Conservation (phyloP, 345 rosid genomes). For the Eucalyptus dawsonii region DNA sequence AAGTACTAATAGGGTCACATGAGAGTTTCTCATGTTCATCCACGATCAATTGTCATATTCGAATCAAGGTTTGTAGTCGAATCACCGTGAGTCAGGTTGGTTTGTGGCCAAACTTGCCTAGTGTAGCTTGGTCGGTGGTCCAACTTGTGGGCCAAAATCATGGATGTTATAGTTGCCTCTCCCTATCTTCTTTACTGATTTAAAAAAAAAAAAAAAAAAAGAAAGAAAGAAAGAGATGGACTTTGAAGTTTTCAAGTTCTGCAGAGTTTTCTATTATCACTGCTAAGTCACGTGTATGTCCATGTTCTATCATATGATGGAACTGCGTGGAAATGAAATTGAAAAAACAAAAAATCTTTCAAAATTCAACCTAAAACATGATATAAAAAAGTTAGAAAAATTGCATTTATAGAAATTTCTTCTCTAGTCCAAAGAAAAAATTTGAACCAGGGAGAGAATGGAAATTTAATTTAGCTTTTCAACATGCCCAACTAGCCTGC, state of each 20-base stretch:
- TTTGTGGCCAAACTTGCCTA: too few relatives aligned
- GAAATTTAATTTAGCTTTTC: too few relatives aligned
- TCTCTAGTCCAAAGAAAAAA: too few relatives aligned
- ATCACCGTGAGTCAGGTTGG: too few relatives aligned
- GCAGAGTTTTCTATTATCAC: not conserved
- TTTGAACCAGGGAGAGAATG: too few relatives aligned
- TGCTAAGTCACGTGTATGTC: not conserved
- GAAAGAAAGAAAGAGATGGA: not conserved
- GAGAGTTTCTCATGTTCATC: too few relatives aligned
- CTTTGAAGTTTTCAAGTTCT: not conserved
- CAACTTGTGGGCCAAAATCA: too few relatives aligned
- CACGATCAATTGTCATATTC: accelerated
- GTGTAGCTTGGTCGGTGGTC: too few relatives aligned
- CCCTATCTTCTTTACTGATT: not conserved
- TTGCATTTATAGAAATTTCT: not conserved
- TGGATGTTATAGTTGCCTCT: not conserved
- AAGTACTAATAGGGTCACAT: too few relatives aligned
- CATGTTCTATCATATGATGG: not conserved
- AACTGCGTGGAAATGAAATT: not conserved
- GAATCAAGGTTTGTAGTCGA: too few relatives aligned
- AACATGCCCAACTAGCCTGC: accelerated
- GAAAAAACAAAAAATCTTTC: not conserved
- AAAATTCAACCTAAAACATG: not conserved
- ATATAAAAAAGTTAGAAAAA: not conserved
- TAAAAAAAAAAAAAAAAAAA: too few relatives aligned